Evolutionary conservation across 2,329 filamentous ascomycete species (phyloP), one percentile per base, ranked within the genome.

Genomic region (Penicillium psychrosexuale): DNA sequence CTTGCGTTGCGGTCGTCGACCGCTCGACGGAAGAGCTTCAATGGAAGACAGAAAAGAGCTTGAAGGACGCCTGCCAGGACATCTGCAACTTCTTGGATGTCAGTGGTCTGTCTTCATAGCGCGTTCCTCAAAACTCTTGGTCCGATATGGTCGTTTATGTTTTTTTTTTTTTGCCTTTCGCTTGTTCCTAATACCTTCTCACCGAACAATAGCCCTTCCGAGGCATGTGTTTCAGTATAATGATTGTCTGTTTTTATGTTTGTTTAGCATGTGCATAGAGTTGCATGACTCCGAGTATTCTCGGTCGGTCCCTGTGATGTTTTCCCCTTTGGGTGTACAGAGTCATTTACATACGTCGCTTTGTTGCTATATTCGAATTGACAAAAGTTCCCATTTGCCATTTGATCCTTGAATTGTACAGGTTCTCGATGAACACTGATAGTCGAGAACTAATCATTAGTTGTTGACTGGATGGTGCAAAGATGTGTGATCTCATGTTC

Each of bases 21-120:
- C 63, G 72, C 30, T 72, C 72, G 3, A 57, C 83, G 56, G 76
- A 82, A 66, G 86, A 89, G 72, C 76, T 88, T 43, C 68, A 72
- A 53, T 76, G 69, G 66, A 70, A 72, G 56, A 74, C 72, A 8
- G 62, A 73, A 44, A 73, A 73, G 60, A 65, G 69, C 6, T 52
- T 75, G 53, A 66, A 60, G 36, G 70, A 75, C 59, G 73, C 72
- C 8, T 75, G 73, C 53, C 54, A 60, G 39, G 73, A 70, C 52
- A 69, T 74, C 42, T 73, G 70, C 57, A 72, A 70, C 57, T 73
- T 74, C 55, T 53, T 73, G 37, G 56, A 68, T 48, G 63, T 71
- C 34, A 72, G 68, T 42, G 67, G 67, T 27, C 43, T 70, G 31
- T 66, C 65, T 24, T 64, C 63, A 30, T 66, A 58, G 53, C 47